Percentiles rank a stretch among this genome's conserved stretches.
These are phyloP conservation scores for Bruguiera gymnorhiza DNA, from an alignment of 345 rosid genomes.

Conservation along the genomic window DNA sequence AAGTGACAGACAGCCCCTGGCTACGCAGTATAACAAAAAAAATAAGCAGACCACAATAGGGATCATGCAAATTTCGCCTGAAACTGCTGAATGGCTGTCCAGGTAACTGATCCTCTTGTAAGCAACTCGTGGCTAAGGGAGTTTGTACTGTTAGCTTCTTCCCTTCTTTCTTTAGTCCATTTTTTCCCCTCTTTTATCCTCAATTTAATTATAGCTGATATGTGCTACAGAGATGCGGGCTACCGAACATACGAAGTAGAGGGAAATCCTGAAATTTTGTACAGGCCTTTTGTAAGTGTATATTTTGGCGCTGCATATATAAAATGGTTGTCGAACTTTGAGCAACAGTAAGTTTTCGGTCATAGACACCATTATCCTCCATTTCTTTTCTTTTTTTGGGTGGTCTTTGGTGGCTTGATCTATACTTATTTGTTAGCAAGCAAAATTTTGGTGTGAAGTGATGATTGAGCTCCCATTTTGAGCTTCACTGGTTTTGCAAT, in stretches of 20 bases:
- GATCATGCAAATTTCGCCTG: constrained; percentile 68
- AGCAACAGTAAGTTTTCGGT: constrained; percentile 47
- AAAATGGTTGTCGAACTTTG: constrained; percentile 69
- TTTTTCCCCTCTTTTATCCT: not conserved
- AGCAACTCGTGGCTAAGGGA: not conserved
- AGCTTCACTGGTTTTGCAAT: not conserved
- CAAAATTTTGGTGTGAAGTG: constrained; percentile 1
- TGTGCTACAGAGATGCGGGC: constrained; percentile 58
- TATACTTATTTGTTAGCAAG: not conserved
- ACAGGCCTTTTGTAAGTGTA: constrained; percentile 70
- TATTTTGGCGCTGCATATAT: constrained; percentile 92
- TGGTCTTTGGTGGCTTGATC: not conserved
- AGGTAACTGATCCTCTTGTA: constrained; percentile 42
- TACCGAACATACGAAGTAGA: constrained; percentile 51
- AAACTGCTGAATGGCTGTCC: constrained; percentile 66
- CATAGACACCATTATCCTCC: not conserved
- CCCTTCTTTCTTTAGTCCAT: not conserved
- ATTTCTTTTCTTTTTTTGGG: not conserved
- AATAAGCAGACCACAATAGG: constrained; percentile 67
- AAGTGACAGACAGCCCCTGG: constrained; percentile 82
- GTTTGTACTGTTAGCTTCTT: not conserved
- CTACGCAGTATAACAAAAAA: constrained; percentile 57
- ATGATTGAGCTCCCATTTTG: not conserved
- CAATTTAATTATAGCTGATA: constrained; percentile 16
- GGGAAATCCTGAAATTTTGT: constrained; percentile 61